Percentiles rank a stretch among this genome's conserved stretches.
These are phyloP conservation scores for Citrus sp. DNA, from an alignment of 345 rosid species.

Conservation along the genomic window DNA sequence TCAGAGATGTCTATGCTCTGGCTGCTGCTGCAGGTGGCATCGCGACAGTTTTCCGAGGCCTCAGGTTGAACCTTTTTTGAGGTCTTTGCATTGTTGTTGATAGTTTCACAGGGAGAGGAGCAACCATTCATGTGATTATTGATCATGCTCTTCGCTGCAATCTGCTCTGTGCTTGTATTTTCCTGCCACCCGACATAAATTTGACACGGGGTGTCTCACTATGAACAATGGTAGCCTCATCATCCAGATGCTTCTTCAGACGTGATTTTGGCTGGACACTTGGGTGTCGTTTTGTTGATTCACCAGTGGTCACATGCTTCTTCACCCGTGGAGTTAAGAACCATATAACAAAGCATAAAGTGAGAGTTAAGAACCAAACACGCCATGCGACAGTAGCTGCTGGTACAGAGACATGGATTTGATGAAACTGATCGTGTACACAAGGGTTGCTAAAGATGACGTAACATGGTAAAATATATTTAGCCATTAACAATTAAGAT, in stretches of 20 bases:
- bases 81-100: not conserved
- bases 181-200: slow-evolving; percentile 43
- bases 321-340: slow-evolving; percentile 2
- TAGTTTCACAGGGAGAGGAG: slow-evolving; percentile 2
- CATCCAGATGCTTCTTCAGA: slow-evolving; percentile 35
- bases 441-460: not conserved
- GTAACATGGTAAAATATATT: no score
- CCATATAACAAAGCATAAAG: not conserved
- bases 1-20: slow-evolving; percentile 1
- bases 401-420: not conserved
- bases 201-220: slow-evolving; percentile 18
- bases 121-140: slow-evolving; percentile 34
- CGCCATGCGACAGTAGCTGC: not conserved
- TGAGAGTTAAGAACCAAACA: not conserved
- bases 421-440: not conserved
- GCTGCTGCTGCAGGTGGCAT: not conserved
- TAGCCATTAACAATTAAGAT: no score
- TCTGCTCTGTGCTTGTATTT: slow-evolving; percentile 29
- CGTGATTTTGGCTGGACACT: slow-evolving; percentile 40
- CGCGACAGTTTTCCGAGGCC: not conserved
- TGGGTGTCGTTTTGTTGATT: slow-evolving; percentile 1
- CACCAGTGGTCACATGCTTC: not conserved
- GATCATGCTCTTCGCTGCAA: slow-evolving; percentile 18
- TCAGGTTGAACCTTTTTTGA: not conserved
- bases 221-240: slow-evolving; percentile 14